Evolutionary conservation across 2,329 filamentous ascomycete genomes (phyloP), one percentile per base, ranked within the genome.

Genomic region (Endothia cerciana): DNA sequence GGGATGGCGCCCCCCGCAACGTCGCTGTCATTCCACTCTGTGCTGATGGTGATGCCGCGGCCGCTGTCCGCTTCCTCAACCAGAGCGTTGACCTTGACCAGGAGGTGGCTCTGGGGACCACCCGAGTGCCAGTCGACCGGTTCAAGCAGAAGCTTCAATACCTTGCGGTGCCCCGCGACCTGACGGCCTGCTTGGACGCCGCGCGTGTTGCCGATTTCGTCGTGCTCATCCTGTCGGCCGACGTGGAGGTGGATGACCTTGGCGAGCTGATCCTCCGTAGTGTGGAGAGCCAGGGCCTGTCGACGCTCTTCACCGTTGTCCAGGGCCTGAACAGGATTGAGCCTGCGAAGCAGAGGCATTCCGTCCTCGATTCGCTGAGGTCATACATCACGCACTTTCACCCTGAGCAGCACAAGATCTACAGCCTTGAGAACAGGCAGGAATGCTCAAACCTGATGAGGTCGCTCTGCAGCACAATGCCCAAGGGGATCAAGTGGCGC

Each of bases 91-190:
- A 97, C 73, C 85, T 96, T 64, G 86, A 92, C 64, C 81, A 85
- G 61, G 87, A 90, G 43, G 79, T 89, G 38, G 81, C 85, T 3
- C 80, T 87, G 47, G 82, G 85, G 68, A 86, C 84, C 62, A 83
- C 87, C 63, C 87, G 87, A 65, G 88, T 93, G 36, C 83, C 89
- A 8, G 83, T 98, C 72, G 93, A 97, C 68, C 87, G 95, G 40
- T 99, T 98, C 83, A 97, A 97, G 82, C 94, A 98, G 76, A 97
- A 91, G 74, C 77, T 99, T 15, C 91, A 96, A 77, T 99, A 97
- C 75, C 78, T 97, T 10, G 87, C 92, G 0, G 82, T 91, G 0
- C 86, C 88, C 71, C 85, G 90, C 64, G 91, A 97, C 69, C 78
- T 98, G 19, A 83, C 91, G 25, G 86, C 88, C 43, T 92, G 91